These are phyloP conservation scores for Pyrenula aspistea DNA, from an alignment of 495 filamentous ascomycete species.

Conservation along the genomic window DNA sequence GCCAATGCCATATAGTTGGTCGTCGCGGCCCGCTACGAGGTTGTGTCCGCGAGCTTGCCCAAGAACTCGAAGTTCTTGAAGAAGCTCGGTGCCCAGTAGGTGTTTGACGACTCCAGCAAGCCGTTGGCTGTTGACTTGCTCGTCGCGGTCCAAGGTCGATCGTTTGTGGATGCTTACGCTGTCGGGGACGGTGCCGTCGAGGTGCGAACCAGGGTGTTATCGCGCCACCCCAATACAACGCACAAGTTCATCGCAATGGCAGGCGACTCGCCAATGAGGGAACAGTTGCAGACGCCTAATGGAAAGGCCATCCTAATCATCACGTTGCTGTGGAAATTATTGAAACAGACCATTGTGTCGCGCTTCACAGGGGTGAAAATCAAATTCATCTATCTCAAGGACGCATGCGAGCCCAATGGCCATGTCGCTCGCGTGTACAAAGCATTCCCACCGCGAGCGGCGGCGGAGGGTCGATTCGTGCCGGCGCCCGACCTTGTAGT, in stretches of 20 bases:
- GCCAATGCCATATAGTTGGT: slow-evolving; percentile 51
- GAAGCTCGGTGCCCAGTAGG: slow-evolving; percentile 37
- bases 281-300: background rate
- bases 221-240: background rate
- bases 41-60: slow-evolving; percentile 39
- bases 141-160: slow-evolving; percentile 5
- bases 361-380: slow-evolving; percentile 3
- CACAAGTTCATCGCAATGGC: slow-evolving; percentile 6
- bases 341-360: background rate
- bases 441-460: background rate
- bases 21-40: slow-evolving; percentile 42
- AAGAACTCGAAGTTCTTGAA: slow-evolving; percentile 42
- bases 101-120: slow-evolving; percentile 42
- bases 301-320: background rate
- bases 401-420: background rate
- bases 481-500: slow-evolving; percentile 20
- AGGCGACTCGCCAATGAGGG: background rate
- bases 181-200: slow-evolving; percentile 1
- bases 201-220: slow-evolving; percentile 1
- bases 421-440: background rate
- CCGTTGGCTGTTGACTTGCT: slow-evolving; percentile 20
- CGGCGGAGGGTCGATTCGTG: background rate
- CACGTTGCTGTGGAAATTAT: background rate
- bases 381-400: slow-evolving; percentile 3
- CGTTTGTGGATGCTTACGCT: slow-evolving; percentile 6